phyloP scores from a whole-genome alignment of 129 eudicot genomes.

The Flaveria ramosissima region DNA sequence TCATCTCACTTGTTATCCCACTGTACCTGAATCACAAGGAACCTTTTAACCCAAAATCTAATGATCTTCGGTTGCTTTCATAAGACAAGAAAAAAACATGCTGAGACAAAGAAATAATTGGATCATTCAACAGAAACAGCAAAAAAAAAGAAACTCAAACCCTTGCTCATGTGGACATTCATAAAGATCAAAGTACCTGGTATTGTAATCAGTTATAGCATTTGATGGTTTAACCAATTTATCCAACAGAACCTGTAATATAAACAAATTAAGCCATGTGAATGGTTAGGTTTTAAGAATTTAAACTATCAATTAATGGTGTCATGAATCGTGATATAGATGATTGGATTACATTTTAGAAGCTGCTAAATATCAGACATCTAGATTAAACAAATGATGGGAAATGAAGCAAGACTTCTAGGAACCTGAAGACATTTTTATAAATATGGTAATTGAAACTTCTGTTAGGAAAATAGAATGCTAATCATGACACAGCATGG shows the following conservation, averaged over 20 bases:
- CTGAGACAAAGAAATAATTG: not conserved
- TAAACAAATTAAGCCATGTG: slow-evolving; percentile 21
- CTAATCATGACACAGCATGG: too few relatives aligned
- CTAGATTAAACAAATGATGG: not conserved
- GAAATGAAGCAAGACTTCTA: not conserved
- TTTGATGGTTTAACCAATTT: slow-evolving; percentile 94
- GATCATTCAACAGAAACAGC: not conserved
- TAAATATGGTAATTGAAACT: not conserved
- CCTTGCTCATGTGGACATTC: slow-evolving; percentile 13
- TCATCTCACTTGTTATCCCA: slow-evolving; percentile 89
- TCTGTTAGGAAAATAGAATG: not conserved
- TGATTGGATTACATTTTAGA: not conserved
- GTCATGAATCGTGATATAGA: not conserved
- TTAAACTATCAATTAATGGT: too few relatives aligned
- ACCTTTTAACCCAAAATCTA: not conserved
- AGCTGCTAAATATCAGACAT: too few relatives aligned
- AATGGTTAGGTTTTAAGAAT: not conserved
- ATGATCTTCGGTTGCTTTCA: not conserved
- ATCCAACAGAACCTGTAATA: slow-evolving; percentile 85
- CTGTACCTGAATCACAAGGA: slow-evolving; percentile 63
- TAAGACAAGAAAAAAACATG: not conserved
- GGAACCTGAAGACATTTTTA: too few relatives aligned
- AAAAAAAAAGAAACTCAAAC: not conserved
- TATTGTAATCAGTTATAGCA: slow-evolving; percentile 81
- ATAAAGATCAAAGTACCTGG: slow-evolving; percentile 56